Base-by-base conservation (phyloP, 2,329 filamentous ascomycete species). In the Trichoderma atrobrunneum region DNA sequence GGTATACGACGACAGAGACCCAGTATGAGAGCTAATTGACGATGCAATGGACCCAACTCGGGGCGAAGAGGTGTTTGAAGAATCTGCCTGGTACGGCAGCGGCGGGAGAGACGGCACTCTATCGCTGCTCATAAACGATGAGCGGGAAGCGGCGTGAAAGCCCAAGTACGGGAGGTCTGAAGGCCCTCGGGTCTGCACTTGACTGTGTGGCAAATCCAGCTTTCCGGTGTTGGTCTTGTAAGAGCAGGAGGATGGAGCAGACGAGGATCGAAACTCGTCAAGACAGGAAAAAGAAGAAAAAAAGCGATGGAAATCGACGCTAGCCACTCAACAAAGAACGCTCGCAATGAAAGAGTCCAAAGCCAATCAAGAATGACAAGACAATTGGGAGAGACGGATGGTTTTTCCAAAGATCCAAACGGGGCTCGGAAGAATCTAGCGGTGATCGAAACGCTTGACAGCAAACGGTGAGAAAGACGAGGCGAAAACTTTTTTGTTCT, bases 201-300 rank as follows among this genome's bases (percentile, higher is more conserved):
- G 71, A 28, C 30, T 56, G 88, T 93, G 93, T 85, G 93, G 92
- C 83, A 95, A 90, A 93, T 95, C 93, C 93, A 97, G 93, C 87
- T 95, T 96, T 91, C 89, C 93, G 93, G 90, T 92, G 85, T 89
- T 85, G 72, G 65, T 48, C 68, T 72, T 30, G 43, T 48, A 66
- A 66, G 61, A 60, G 51, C n/a, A 60, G 54, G 54, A 28, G 26
- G 57, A 36, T 62, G 39, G 32, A 34, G 57, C 34, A 70, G 66
- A 70, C 66, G 36, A 70, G 66, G 43, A 43, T 43, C 30, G 39
- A 26, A 28, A 10, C 66, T 62, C 39, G 66, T 70, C 66, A 30
- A 54, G 32, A 67, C 51, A 57, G 56, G 21, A 39, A 54, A 32
- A 21, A 61, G 14, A 36, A 36, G 4, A 60, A n/a, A 30, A 11